Evolutionary conservation across 768 basidiomycete species (phyloP), one percentile per base, ranked within the genome.

Genomic region (Trametes cingulata): DNA sequence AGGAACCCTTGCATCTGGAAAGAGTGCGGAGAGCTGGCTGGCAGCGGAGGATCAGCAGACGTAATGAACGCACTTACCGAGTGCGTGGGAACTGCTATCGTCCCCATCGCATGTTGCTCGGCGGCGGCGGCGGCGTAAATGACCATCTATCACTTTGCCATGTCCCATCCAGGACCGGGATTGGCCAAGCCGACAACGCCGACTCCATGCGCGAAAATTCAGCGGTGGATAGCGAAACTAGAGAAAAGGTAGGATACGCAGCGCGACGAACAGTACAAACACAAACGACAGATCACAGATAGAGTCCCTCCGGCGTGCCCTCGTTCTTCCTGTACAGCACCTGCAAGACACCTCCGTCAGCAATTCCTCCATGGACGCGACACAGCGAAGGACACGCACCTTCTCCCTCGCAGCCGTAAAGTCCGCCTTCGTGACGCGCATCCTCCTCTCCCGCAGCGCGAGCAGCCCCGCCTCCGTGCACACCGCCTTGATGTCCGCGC

Each of bases 401-500:
- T 97, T 97, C 80, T 98, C 96, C 71, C 95, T 79, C 3, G 96
- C 96, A 13, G 87, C 72, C 3, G 91, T 88, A 68, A 98, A 93
- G 74, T 98, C 96, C 7, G 80, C 83, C 76, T 97, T 95, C 35
- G 85, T 91, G 14, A 98, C 96, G 71, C 91, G 81, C 94, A 95
- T 98, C 62, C 97, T 82, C 55, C 97, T 82, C 73, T 99, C 97
- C 65, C 97, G 83, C 60, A 99, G 78, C 5, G 97, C 97, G 35
- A 98, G 80, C 52, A 99, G 74, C 65, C 97, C 97, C n/a, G 97
- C 96, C 72, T 99, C 97, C 6, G 97, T 98, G 73, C 95, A 98
- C 5, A 98, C 93, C 1, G 96, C 97, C 77, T 98, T 98, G 81
- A 99, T 98, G 69, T 99, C 97, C 2, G 97, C 97, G 46, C 97